phyloP scores from a whole-genome alignment of 2,329 filamentous ascomycete species.

The Aspergillus sp. region DNA sequence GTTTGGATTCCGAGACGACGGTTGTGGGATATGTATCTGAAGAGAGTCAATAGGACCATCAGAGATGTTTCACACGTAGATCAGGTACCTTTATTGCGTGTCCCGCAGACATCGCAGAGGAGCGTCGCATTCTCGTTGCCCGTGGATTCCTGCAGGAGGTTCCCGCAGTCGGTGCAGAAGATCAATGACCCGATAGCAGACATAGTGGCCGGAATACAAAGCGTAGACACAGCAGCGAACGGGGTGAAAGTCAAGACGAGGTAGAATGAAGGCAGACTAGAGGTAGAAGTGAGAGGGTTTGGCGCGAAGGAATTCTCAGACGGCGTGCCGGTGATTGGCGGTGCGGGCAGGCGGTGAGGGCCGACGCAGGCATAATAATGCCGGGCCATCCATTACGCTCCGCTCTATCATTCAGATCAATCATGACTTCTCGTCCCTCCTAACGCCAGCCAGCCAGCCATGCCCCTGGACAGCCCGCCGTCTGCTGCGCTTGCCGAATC shows the following conservation, averaged over 20 bases:
- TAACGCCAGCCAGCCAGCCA: too few relatives aligned
- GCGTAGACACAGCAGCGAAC: too few relatives aligned
- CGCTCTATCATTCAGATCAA: constrained; percentile 2
- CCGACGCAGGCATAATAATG: constrained; percentile 14
- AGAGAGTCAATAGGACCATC: constrained; percentile 9
- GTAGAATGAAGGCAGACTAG: not conserved
- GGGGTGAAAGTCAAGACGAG: too few relatives aligned
- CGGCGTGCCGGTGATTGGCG: constrained; percentile 11
- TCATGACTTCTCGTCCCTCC: not conserved
- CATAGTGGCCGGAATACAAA: constrained; percentile 51
- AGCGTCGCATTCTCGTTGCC: constrained; percentile 67
- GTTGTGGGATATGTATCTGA: constrained; percentile 65
- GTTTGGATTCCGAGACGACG: constrained; percentile 74
- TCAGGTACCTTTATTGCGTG: constrained; percentile 65
- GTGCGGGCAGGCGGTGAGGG: constrained; percentile 18
- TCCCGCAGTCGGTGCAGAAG: constrained; percentile 89
- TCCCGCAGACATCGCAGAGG: constrained; percentile 75
- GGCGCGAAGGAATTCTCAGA: constrained; percentile 12
- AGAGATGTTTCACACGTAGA: not conserved
- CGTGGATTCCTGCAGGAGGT: constrained; percentile 71
- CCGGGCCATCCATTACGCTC: not conserved
- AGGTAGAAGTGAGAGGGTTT: not conserved
- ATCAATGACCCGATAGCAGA: constrained; percentile 81
- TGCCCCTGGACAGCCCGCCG: constrained; percentile 25
- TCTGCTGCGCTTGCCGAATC: constrained; percentile 12